Base-by-base conservation (phyloP, 106 monocot species). In the Alisma plantagoaquatica region DNA sequence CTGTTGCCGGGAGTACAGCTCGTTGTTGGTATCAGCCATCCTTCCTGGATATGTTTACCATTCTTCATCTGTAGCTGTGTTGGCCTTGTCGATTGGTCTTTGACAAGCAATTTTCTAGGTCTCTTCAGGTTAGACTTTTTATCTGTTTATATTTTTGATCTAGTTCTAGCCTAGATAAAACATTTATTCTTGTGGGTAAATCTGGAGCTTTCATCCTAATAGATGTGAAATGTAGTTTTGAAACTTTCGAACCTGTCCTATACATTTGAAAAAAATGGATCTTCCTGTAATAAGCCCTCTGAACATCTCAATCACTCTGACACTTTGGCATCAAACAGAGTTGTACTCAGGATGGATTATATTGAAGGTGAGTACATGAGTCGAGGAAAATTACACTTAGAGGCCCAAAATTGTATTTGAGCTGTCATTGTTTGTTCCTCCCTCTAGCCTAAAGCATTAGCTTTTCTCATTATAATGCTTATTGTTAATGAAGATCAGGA, bases 11-110 rank as follows among this genome's bases (percentile, higher is more conserved):
- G 77, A 15, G 52, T 87, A 58, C 93, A 94, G 65, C 72, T 94
- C 62, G 74, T 77, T 77, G 87, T 84, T 26, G 82, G 93, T 46
- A 87, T 94, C 41, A 87, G 87, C 49, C 77, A 81, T 63, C 80
- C 93, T 19, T 94, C 93, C 16, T 94, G 93, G 93, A 70, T 83
- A 46, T 94, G 75, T 48, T 45, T 94, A 19, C 93, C 93, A 28
- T 87, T 87, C 53, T 94, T 94, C 60, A 61, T 94, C 53, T 80
- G 83, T 59, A 87, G 93, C 46, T 94, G 93, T 61, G 80, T 94
- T 44, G 83, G 93, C 21, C 80, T 94, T 75, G 87, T 94, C 66
- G 75, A 87, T 81, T 94, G 93, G 93, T 94, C 93, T 51, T 44
- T 94, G 33, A 83, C 80, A 25, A 84, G 93, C 75, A 87, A 94